phyloP scores from a whole-genome alignment of 805 yeast species.

The Tetrapisispora arboricola region DNA sequence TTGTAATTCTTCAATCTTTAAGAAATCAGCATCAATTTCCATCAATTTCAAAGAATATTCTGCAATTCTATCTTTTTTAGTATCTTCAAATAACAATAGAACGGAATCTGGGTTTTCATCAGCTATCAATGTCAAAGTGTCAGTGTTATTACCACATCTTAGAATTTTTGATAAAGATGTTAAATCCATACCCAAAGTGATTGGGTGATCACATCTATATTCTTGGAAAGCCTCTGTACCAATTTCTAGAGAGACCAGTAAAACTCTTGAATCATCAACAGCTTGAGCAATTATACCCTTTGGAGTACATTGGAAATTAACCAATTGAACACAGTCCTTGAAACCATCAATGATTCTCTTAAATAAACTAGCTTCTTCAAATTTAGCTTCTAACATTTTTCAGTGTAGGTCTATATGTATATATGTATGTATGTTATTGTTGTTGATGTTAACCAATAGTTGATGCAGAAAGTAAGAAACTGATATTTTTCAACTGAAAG shows the following conservation, averaged over 20 bases:
- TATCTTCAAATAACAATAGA: constrained; percentile 79
- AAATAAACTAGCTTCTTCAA: constrained; percentile 82
- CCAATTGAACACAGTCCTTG: constrained; percentile 86
- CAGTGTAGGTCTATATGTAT: not conserved
- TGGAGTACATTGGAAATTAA: constrained; percentile 96
- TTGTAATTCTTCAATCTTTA: constrained; percentile 89
- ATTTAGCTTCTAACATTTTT: constrained; percentile 90
- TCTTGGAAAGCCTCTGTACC: constrained; percentile 83
- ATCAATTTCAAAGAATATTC: constrained; percentile 86
- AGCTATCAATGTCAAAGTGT: constrained; percentile 78
- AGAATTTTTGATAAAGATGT: constrained; percentile 80
- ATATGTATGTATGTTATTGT: not conserved
- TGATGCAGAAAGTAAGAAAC: no score
- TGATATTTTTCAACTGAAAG: no score
- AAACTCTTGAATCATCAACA: constrained; percentile 92
- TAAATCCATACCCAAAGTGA: constrained; percentile 85
- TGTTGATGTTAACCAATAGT: no score
- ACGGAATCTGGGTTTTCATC: constrained; percentile 80
- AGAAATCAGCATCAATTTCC: constrained; percentile 93
- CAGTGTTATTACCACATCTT: constrained; percentile 85
- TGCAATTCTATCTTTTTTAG: constrained; percentile 79
- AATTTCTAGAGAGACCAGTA: constrained; percentile 76
- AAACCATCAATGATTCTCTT: constrained; percentile 90
- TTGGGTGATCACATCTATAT: constrained; percentile 90
- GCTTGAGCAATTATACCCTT: constrained; percentile 94